Evolutionary conservation across 768 basidiomycete genomes (phyloP).

Genomic region (Rhodotorula taiwanensis): DNA sequence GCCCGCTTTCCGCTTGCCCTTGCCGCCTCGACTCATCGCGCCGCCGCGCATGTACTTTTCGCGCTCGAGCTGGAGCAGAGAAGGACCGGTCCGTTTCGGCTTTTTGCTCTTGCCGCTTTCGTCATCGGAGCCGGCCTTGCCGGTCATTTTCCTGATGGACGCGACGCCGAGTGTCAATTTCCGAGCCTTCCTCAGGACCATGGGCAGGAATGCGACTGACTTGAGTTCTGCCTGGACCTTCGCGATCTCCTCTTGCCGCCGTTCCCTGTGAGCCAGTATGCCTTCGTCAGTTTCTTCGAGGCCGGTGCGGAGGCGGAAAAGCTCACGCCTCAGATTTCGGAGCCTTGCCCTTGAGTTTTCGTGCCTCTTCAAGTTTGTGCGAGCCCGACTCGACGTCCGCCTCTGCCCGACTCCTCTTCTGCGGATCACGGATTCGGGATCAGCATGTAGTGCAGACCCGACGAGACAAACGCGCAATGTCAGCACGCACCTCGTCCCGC

Average conservation of each 20-base stretch:
- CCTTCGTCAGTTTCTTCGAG: neutral
- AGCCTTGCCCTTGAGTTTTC: constrained; percentile 27
- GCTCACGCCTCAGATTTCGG: constrained; percentile 17
- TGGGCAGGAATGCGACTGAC: neutral
- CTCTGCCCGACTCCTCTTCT: constrained; percentile 12
- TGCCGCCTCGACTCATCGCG: constrained; percentile 2
- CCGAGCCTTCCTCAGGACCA: too few species aligned
- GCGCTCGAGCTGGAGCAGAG: constrained; percentile 39
- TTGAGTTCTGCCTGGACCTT: constrained; percentile 36
- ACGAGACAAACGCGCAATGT: neutral
- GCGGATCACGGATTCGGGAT: neutral
- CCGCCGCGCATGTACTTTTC: constrained; percentile 33
- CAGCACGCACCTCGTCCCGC: constrained; percentile 9
- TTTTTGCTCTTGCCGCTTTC: constrained; percentile 29
- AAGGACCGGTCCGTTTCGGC: constrained; percentile 31
- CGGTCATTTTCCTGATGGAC: constrained; percentile 26
- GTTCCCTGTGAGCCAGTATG: constrained; percentile 13
- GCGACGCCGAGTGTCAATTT: too few species aligned
- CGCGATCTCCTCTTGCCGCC: constrained; percentile 38
- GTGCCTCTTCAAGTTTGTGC: constrained; percentile 17
- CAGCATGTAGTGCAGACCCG: neutral
- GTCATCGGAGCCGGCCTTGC: constrained; percentile 18
- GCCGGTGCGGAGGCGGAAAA: too few species aligned
- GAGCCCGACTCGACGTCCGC: neutral
- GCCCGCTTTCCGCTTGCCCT: constrained; percentile 23